A percentile compares a stretch with the other conserved stretches of the same genome.
Evolutionary conservation across 2,329 filamentous ascomycete species (phyloP).

Genomic region (Fusarium odoratissimum): DNA sequence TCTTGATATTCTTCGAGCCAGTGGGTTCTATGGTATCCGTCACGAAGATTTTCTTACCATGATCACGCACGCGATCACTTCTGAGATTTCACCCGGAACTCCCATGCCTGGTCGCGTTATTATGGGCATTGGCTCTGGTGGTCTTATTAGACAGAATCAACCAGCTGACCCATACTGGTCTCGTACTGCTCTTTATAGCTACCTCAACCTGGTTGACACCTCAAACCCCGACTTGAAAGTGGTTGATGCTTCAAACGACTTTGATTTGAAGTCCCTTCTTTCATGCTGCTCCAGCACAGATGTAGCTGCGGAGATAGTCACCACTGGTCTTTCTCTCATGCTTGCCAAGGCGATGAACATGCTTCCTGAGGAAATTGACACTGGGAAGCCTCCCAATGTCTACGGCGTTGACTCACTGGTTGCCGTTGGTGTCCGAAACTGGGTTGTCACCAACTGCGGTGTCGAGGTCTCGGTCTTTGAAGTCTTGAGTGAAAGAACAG

Average conservation of each 20-base stretch:
- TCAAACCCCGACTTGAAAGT: conserved; percentile 47
- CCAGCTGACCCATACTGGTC: conserved; percentile 67
- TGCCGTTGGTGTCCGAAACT: conserved; percentile 64
- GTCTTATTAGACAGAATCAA: conserved; percentile 63
- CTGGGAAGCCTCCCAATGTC: conserved; percentile 52
- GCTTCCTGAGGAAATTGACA: conserved; percentile 58
- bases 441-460: conserved; percentile 58
- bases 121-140: conserved; percentile 66
- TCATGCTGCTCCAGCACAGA: conserved; percentile 43
- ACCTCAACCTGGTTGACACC: conserved; percentile 62
- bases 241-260: conserved; percentile 22
- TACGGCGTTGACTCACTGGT: conserved; percentile 66
- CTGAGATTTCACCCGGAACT: conserved; percentile 43
- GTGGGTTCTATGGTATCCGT: conserved; percentile 66
- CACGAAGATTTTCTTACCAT: conserved; percentile 62
- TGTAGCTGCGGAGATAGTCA: conserved; percentile 51
- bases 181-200: conserved; percentile 60
- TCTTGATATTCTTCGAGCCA: conserved; percentile 60
- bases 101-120: conserved; percentile 60
- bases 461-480: conserved; percentile 61
- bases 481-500: conserved; percentile 57
- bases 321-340: conserved; percentile 53
- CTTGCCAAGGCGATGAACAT: conserved; percentile 60
- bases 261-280: conserved; percentile 50
- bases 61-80: conserved; percentile 59